phyloP scores from a whole-genome alignment of 805 yeast species.

The Zygotorulaspora florentina region DNA sequence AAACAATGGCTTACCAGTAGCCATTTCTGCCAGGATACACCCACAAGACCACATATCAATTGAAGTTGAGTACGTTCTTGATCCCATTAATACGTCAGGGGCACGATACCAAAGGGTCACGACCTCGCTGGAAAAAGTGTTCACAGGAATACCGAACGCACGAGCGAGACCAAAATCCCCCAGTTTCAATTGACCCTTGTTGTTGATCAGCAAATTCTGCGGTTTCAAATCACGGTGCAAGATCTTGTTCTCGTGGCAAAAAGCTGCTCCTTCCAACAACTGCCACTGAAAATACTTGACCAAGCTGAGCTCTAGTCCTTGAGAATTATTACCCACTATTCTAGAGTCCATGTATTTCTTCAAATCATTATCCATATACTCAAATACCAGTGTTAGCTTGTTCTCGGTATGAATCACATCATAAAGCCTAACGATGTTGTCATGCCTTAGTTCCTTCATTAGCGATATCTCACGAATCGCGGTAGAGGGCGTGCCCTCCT shows the following conservation, averaged over 20 bases:
- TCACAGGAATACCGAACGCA: slow-evolving; percentile 94
- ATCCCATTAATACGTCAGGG: slow-evolving; percentile 93
- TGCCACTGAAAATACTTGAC: slow-evolving; percentile 92
- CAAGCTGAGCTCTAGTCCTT: slow-evolving; percentile 44
- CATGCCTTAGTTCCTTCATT: slow-evolving; percentile 89
- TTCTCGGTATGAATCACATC: slow-evolving; percentile 96
- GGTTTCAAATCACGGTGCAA: slow-evolving; percentile 96
- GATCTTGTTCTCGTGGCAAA: slow-evolving; percentile 92
- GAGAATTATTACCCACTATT: slow-evolving; percentile 29
- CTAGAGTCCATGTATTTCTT: slow-evolving; percentile 91
- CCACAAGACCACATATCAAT: slow-evolving; percentile 99
- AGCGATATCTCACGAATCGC: slow-evolving; percentile 95
- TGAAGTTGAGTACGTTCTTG: slow-evolving; percentile 95
- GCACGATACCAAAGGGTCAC: slow-evolving; percentile 98
- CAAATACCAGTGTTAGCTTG: slow-evolving; percentile 88
- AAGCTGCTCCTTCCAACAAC: slow-evolving; percentile 81
- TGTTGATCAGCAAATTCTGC: slow-evolving; percentile 88
- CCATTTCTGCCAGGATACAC: slow-evolving; percentile 97
- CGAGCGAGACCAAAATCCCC: slow-evolving; percentile 95
- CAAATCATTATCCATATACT: slow-evolving; percentile 88
- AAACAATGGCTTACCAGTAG: slow-evolving; percentile 87
- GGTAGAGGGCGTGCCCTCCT: slow-evolving; percentile 98
- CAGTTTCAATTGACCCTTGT: slow-evolving; percentile 87
- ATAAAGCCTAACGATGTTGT: slow-evolving; percentile 83
- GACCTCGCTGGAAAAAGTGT: slow-evolving; percentile 97